Evolutionary conservation across 306 rosid species (phyloP).

Genomic region (Malus orientalis): DNA sequence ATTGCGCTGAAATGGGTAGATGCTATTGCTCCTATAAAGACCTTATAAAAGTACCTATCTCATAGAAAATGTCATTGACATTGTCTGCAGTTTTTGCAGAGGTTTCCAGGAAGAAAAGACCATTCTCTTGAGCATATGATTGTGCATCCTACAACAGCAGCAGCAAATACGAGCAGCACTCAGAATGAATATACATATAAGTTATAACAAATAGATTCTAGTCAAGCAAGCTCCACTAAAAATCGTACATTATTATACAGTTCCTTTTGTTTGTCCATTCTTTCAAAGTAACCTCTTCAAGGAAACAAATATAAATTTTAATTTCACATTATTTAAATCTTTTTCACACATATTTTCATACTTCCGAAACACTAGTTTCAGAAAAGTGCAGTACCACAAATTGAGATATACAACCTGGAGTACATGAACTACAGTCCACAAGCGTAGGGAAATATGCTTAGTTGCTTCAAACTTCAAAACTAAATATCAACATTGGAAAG

Average conservation of each 20-base stretch:
- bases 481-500: neutral
- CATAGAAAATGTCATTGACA: slow-evolving; percentile 49
- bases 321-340: neutral
- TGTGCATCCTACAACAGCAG: slow-evolving; percentile 40
- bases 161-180: slow-evolving; percentile 12
- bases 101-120: slow-evolving; percentile 55
- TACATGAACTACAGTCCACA: neutral
- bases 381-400: neutral
- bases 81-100: slow-evolving; percentile 59
- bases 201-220: neutral
- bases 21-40: neutral
- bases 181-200: neutral
- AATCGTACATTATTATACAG: neutral
- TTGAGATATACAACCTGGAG: neutral
- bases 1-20: neutral
- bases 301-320: neutral
- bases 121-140: slow-evolving; percentile 53
- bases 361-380: neutral
- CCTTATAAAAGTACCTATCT: slow-evolving; percentile 32
- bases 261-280: neutral
- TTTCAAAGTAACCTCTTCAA: neutral
- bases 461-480: neutral
- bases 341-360: neutral
- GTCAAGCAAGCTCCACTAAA: neutral
- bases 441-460: neutral